phyloP scores from a whole-genome alignment of 2,329 filamentous ascomycete genomes.

The Colletotrichum musae region DNA sequence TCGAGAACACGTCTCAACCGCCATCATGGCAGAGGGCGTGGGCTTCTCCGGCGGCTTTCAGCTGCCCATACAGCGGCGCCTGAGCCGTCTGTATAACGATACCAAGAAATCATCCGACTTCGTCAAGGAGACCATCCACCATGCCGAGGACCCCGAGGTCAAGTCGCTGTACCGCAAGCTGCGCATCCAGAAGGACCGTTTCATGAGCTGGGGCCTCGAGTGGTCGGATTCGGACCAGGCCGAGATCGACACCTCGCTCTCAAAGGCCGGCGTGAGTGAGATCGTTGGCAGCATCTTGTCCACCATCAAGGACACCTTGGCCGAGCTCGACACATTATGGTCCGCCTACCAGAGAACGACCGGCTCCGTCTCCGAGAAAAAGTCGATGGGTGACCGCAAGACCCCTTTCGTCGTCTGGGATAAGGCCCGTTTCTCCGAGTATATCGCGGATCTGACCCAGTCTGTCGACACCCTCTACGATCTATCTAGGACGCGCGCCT shows the following conservation, averaged over 20 bases:
- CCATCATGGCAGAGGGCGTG: slow-evolving; percentile 63
- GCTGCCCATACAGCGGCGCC: slow-evolving; percentile 72
- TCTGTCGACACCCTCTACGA: slow-evolving; percentile 87
- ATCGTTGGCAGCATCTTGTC: slow-evolving; percentile 84
- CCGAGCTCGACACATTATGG: slow-evolving; percentile 82
- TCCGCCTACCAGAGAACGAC: slow-evolving; percentile 67
- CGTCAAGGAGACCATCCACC: slow-evolving; percentile 75
- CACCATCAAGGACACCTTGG: slow-evolving; percentile 84
- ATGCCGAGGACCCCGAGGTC: slow-evolving; percentile 77
- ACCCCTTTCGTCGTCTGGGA: slow-evolving; percentile 74
- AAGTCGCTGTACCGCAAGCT: slow-evolving; percentile 81
- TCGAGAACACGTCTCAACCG: background rate
- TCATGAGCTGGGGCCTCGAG: slow-evolving; percentile 85
- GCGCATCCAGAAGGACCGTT: slow-evolving; percentile 83
- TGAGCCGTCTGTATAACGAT: slow-evolving; percentile 84
- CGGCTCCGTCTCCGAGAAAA: slow-evolving; percentile 56
- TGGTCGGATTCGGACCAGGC: slow-evolving; percentile 81
- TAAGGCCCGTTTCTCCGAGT: slow-evolving; percentile 80
- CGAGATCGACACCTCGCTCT: slow-evolving; percentile 79
- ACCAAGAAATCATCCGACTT: slow-evolving; percentile 85
- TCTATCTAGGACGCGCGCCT: slow-evolving; percentile 76
- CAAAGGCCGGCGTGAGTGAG: slow-evolving; percentile 82
- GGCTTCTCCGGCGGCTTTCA: slow-evolving; percentile 67
- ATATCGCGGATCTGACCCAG: slow-evolving; percentile 80
- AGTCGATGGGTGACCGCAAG: slow-evolving; percentile 64